A percentile compares a stretch with the other conserved stretches of the same genome.
These are phyloP conservation scores for Trichoderma atrobrunneum DNA, from an alignment of 2,329 filamentous ascomycete genomes.

Conservation along the genomic window DNA sequence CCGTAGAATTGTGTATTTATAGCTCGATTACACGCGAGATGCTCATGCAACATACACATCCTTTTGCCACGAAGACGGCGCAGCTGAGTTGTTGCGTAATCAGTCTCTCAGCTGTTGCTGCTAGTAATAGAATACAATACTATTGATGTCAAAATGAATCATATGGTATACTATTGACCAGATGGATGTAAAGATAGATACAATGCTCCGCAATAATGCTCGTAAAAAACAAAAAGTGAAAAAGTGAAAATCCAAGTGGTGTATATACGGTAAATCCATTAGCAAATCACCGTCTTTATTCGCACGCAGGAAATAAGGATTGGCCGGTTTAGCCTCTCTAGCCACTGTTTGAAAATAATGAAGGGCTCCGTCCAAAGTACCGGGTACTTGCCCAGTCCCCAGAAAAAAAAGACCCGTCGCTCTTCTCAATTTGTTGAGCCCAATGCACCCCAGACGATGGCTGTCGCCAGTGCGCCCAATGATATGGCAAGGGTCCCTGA, in stretches of 20 bases:
- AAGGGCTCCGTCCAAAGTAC: background rate
- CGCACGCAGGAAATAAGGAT: constrained; percentile 10
- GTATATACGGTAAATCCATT: background rate
- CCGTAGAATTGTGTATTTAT: background rate
- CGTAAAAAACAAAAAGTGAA: background rate
- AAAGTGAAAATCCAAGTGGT: background rate
- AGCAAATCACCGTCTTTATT: background rate
- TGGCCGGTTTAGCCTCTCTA: constrained; percentile 4
- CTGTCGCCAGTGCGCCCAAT: constrained; percentile 21
- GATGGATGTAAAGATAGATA: background rate
- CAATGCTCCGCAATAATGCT: background rate
- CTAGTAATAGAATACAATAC: background rate
- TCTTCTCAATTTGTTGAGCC: constrained; percentile 12
- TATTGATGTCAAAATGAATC: background rate
- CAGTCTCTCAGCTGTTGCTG: background rate
- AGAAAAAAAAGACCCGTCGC: constrained; percentile 2
- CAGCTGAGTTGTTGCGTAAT: background rate
- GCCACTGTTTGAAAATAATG: constrained; percentile 18
- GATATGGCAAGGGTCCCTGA: constrained; percentile 21
- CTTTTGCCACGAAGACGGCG: constrained; percentile 14
- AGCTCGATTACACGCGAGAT: background rate
- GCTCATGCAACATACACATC: background rate
- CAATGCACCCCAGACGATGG: constrained; percentile 23
- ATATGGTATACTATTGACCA: background rate
- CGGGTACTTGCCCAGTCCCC: background rate